Evolutionary conservation across 306 rosid species (phyloP).

Genomic region (Macrotyloma uniflorum): DNA sequence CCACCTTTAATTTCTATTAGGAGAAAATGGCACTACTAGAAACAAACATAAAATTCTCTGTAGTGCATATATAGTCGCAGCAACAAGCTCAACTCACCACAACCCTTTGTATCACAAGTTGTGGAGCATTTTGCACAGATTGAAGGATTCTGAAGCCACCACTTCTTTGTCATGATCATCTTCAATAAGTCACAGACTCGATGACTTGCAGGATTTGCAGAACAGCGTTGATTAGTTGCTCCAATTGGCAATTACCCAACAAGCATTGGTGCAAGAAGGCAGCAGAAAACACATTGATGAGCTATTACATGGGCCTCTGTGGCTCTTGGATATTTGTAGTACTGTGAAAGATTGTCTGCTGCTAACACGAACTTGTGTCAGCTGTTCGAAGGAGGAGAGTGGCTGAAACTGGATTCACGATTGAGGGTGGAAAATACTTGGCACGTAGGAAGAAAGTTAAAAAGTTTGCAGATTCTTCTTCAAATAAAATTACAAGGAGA

Average conservation of each 20-base stretch:
- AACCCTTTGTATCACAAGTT: constrained; percentile 31
- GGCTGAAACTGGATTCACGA: background rate
- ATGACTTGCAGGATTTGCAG: constrained; percentile 29
- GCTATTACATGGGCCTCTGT: constrained; percentile 6
- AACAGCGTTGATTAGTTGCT: constrained; percentile 18
- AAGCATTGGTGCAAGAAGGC: constrained; percentile 15
- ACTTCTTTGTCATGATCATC: constrained; percentile 28
- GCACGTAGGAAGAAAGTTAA: constrained; percentile 22
- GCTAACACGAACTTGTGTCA: background rate
- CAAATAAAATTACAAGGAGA: constrained; percentile 1
- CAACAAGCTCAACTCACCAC: constrained; percentile 23
- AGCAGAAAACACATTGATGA: constrained; percentile 4
- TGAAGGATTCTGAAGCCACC: constrained; percentile 32
- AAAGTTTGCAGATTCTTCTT: constrained; percentile 17
- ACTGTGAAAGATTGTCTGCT: constrained; percentile 23
- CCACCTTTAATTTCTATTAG: background rate
- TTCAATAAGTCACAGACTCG: constrained; percentile 18
- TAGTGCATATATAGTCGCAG: background rate
- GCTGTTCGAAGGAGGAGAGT: constrained; percentile 7
- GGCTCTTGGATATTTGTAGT: constrained; percentile 29
- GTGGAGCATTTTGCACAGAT: constrained; percentile 22
- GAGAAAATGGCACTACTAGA: constrained; percentile 27
- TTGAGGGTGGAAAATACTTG: constrained; percentile 30
- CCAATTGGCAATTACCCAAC: constrained; percentile 21
- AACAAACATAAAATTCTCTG: background rate